These are phyloP conservation scores for Geosmithia flava DNA, from an alignment of 2,329 filamentous ascomycete species.

Conservation along the genomic window DNA sequence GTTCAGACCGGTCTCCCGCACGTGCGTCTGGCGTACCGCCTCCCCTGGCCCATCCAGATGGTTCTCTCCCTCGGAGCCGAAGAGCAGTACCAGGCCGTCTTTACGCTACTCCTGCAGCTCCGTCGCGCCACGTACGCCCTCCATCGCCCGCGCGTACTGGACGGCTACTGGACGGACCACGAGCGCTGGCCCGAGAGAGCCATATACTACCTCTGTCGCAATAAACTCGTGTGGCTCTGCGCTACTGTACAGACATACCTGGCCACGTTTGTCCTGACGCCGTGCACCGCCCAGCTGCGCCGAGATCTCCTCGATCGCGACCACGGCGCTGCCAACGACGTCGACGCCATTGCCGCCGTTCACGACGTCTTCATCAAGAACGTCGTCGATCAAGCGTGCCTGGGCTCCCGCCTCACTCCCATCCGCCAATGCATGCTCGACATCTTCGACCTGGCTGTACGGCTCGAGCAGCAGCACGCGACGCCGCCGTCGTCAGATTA, in stretches of 20 bases:
- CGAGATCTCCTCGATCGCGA: conserved; percentile 32
- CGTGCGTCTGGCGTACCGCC: conserved; percentile 55
- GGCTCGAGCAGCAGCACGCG: conserved; percentile 44
- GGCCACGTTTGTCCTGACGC: conserved; percentile 57
- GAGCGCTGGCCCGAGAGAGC: conserved; percentile 28
- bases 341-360: conserved; percentile 67
- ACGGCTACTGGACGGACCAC: conserved; percentile 23
- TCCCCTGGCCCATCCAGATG: conserved; percentile 57
- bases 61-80: conserved; percentile 54
- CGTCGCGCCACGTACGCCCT: conserved; percentile 59
- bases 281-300: conserved; percentile 43
- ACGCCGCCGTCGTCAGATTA: not conserved
- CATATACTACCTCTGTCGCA: conserved; percentile 48
- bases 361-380: conserved; percentile 53
- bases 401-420: conserved; percentile 54
- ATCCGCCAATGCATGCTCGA: conserved; percentile 64
- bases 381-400: conserved; percentile 55
- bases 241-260: conserved; percentile 66
- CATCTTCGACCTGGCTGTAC: conserved; percentile 62
- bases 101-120: conserved; percentile 66
- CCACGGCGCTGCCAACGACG: conserved; percentile 41
- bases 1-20: conserved; percentile 44
- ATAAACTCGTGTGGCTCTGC: conserved; percentile 66
- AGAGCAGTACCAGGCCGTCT: conserved; percentile 56
- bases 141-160: conserved; percentile 36